Base-by-base conservation (phyloP, 192 early-diverging fungal species). In the Cladochytrium replicatum region DNA sequence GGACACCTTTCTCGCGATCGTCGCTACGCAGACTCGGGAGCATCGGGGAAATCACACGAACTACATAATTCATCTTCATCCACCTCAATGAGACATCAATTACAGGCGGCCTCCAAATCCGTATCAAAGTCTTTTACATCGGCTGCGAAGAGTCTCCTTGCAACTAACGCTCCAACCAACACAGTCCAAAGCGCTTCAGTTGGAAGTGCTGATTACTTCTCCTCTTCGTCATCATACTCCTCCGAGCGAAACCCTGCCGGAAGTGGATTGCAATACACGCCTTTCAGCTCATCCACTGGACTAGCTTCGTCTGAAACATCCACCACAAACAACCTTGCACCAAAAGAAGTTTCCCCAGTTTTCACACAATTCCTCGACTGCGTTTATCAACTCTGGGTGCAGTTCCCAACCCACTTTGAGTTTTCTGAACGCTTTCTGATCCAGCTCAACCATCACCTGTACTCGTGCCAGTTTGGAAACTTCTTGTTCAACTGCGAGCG, bases 321-420 rank as follows among this genome's bases (percentile, higher is more conserved):
- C n/a, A n/a, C n/a, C n/a, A n/a, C n/a, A n/a, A 76, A 68, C 43
- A 63, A 41, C 39, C 26, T 64, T 0, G 50, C 57, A 1, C 66
- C 73, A 13, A 57, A 64, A 29, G 95, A 99, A 57, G 86, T 89
- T 0, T 86, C 85, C 23, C 95, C 95, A 6, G 82, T 99, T 8
- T 99, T 99, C 61, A 84, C 92, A 32, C 95, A 99, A 68, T 99
- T 96, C 53, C 70, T 99, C 9, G 95, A 99, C 63, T 93, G 90
- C 66, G 75, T 92, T 24, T 99, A 87, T 65, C 95, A 99, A 65
- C 64, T 93, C 9, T 85, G 85, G 71, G 71, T 67, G 19, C 86
- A 92, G 66, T 81, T 78, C 46, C 92, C 95, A 7, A 81, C 82
- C 2, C 78, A 86, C 46, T 99, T 99, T 65, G 91, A 93, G 72